Base-by-base conservation (phyloP, 305 asterid species). In the Salvia sclarea region DNA sequence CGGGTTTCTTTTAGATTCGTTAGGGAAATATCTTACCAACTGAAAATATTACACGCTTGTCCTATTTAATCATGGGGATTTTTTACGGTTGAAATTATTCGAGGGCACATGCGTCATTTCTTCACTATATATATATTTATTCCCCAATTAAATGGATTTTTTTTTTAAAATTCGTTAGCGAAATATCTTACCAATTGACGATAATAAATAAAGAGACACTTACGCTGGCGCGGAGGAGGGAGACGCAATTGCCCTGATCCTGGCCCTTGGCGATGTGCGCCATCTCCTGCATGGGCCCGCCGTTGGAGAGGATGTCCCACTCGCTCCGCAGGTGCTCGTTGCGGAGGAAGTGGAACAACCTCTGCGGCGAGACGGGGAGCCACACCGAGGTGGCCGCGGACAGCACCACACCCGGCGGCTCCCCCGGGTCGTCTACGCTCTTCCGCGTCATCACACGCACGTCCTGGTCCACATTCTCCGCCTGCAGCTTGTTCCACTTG, bases 201-300 rank as follows among this genome's bases (percentile, higher is more conserved):
- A n/a, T n/a, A 3, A 28, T 28, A 28, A 28, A 28, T 0, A 38
- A 30, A 67, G 2, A 16, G 20, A n/a, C 21, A 70, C 83, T 83
- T 85, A 91, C 99, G 61, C 88, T 78, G 13, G 97, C 90, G 8
- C 96, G 85, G 8, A 94, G 90, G 74, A 94, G 96, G 3, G 99
- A 94, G 41, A 94, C 99, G 57, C 93, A 91, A 59, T 94, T 94
- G 72, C 93, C 93, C 30, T 86, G 97, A 70, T 91, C 97, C 70
- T 83, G 95, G 58, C 99, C 99, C 75, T 94, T 91, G 48, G 96
- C 96, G 31, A 94, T 91, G 56, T 87, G 96, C 11, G 95, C 90
- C 96, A 94, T 91, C 68, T 94, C 99, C 64, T 91, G 97, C 96
- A 91, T 87, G 22, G 97, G 99, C 0, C 96, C 97, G 8, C 97